Evolutionary conservation across 2,329 filamentous ascomycete genomes (phyloP), one percentile per base, ranked within the genome.

Genomic region (Penicillium thymicola): DNA sequence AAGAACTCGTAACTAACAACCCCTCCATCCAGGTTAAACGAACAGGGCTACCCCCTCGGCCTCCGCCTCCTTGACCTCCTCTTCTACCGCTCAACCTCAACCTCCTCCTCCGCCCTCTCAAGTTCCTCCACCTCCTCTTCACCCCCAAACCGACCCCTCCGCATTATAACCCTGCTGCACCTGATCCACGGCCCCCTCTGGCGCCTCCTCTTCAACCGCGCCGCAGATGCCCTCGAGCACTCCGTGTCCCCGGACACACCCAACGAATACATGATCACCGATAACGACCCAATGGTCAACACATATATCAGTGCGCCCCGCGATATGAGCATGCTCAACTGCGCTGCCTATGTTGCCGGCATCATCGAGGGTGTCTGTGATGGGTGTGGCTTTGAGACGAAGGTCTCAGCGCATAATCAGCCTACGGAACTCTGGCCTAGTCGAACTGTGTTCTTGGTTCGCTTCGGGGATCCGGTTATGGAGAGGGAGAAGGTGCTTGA

Each of bases 201-300:
- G 89, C 86, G 89, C 64, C 89, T 96, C 75, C 88, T 99, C 47
- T 99, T 99, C 75, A 87, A 85, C 37, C 89, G 93, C 1, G 88
- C 92, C 54, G 94, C 94, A 28, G 93, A 97, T 77, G 89, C 91
- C 18, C 86, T 99, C 57, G 94, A 99, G 78, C 92, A 94, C 77
- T 90, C 87, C 57, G 86, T 86, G 52, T 88, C 90, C 68, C 87
- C 89, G 9, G 85, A 87, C 51, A 93, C 92, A 51, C 88, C 90
- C 9, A 91, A 94, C 66, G 93, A 97, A 79, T 99, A 97, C 81
- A 97, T 99, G 93, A 94, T 99, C 67, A 90, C 92, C 67, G 94
- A 99, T 78, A 97, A 99, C 76, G 94, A 97, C 73, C 94, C 94
- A 23, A 82, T 97, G 49, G 93, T 97, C 38, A 97, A 97, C 76